Conservation (phyloP, 2,329 filamentous ascomycete genomes). For the Penicillium sp. region DNA sequence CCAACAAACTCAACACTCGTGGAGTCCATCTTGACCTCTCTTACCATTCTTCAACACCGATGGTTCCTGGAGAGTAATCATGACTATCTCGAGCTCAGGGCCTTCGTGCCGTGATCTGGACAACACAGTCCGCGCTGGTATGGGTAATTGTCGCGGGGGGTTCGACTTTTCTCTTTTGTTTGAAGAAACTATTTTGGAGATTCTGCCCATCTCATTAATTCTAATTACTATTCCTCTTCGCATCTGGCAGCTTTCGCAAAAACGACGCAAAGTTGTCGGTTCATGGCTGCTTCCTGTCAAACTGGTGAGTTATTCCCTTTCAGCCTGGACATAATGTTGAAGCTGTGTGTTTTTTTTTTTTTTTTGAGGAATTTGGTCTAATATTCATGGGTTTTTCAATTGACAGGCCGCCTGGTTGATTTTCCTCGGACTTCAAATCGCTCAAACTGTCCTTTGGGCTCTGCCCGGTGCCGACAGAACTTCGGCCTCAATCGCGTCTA, state of each 20-base stretch:
- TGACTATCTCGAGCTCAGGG: conserved; percentile 24
- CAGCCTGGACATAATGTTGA: not conserved
- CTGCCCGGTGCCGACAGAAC: conserved; percentile 30
- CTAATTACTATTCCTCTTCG: conserved; percentile 34
- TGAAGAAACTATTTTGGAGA: conserved; percentile 41
- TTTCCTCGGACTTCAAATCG: conserved; percentile 36
- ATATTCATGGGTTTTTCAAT: not conserved
- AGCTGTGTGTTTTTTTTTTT: not conserved
- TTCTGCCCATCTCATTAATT: conserved; percentile 36
- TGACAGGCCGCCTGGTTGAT: conserved; percentile 29
- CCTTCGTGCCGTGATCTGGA: conserved; percentile 32
- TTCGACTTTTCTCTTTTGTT: conserved; percentile 48
- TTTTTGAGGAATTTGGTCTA: conserved; percentile 2
- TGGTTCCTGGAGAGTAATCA: conserved; percentile 25
- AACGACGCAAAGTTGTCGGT: conserved; percentile 33
- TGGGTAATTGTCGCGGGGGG: conserved; percentile 34
- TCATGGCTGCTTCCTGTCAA: conserved; percentile 32
- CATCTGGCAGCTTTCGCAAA: conserved; percentile 34
- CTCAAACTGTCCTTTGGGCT: conserved; percentile 38
- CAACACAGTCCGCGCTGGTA: conserved; percentile 34
- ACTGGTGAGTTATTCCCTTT: conserved; percentile 29
- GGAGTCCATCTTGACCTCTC: conserved; percentile 11
- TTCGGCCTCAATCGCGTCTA: conserved; percentile 33
- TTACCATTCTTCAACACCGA: conserved; percentile 10
- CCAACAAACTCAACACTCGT: conserved; percentile 8